Evolutionary conservation across 164 flowering plant species (phyloP).

Genomic region (Cinnamomum chago): DNA sequence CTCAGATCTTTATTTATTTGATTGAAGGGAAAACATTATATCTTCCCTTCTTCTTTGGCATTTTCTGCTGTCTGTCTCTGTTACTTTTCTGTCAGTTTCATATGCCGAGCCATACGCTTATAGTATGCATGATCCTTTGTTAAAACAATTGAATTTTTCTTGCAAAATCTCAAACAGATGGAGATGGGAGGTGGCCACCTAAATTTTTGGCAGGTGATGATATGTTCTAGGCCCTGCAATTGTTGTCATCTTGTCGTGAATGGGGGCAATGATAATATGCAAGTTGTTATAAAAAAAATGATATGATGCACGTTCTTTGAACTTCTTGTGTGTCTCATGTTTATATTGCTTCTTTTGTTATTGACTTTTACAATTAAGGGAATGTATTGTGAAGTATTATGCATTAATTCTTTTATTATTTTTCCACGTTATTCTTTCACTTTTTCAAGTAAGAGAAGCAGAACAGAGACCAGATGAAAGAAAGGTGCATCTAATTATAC

Average conservation of each 20-base stretch:
- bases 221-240: not conserved
- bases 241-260: not conserved
- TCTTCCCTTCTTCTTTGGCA: no score
- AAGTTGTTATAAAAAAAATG: not conserved
- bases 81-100: no score
- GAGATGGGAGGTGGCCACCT: no score
- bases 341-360: not conserved
- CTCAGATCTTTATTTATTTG: no score
- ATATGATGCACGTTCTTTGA: not conserved
- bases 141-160: no score
- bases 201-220: no score
- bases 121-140: not conserved
- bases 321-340: not conserved
- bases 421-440: not conserved
- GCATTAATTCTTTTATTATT: not conserved
- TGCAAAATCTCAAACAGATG: no score
- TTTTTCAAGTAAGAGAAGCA: conserved; percentile 1
- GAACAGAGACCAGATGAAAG: not conserved
- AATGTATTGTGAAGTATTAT: not conserved
- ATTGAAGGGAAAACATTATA: no score
- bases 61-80: no score
- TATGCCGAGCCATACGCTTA: no score
- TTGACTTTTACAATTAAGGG: not conserved
- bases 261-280: no score
- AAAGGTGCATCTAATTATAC: not conserved